These are phyloP conservation scores for Typha latifolia DNA, from an alignment of 176 grass and related monocot genomes.

Conservation along the genomic window DNA sequence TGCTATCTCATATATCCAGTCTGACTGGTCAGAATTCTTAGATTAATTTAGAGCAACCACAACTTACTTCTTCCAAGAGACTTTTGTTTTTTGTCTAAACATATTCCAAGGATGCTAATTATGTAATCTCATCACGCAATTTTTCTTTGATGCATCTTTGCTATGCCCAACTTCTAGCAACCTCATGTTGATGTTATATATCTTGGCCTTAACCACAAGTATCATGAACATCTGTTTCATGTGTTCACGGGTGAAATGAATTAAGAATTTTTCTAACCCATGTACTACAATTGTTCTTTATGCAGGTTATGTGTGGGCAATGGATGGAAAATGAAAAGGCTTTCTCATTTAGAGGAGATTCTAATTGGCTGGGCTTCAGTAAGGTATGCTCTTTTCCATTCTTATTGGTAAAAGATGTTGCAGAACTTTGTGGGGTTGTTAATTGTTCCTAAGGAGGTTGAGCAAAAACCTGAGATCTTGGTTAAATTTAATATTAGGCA, in stretches of 20 bases:
- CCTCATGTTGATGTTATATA: no score
- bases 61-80: no score
- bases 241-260: background rate
- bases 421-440: background rate
- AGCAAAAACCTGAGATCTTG: background rate
- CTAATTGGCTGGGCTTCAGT: constrained; percentile 80
- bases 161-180: no score
- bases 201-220: background rate
- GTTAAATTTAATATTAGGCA: no score
- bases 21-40: no score
- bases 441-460: background rate
- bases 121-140: no score
- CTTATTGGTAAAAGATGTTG: background rate
- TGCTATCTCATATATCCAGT: no score
- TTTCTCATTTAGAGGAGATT: constrained; percentile 87
- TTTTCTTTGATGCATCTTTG: no score
- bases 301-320: constrained; percentile 70
- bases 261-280: background rate
- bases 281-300: constrained; percentile 8
- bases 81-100: no score
- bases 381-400: constrained; percentile 38
- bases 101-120: no score
- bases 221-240: background rate
- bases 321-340: constrained; percentile 51
- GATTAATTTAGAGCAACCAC: no score